Conservation (phyloP, 768 basidiomycete species). For the Sistotremastrum niveocremeum region DNA sequence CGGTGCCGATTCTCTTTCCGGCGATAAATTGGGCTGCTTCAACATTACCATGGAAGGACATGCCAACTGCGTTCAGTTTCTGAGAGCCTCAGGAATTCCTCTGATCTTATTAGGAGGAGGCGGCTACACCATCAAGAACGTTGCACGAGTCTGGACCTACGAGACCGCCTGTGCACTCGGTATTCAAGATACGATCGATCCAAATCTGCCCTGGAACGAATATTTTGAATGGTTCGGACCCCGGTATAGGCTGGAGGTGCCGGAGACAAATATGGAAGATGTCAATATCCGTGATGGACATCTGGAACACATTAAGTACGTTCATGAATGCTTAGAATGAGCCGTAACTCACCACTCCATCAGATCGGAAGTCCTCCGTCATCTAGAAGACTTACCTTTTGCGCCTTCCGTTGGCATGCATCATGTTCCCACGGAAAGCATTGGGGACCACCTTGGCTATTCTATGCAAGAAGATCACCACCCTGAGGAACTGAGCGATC, state of each 20-base stretch:
- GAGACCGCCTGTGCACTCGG: conserved; percentile 95
- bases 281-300: conserved; percentile 72
- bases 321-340: conserved; percentile 14
- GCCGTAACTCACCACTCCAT: conserved; percentile 27
- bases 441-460: conserved; percentile 51
- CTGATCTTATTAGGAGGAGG: conserved; percentile 90
- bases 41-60: conserved; percentile 95
- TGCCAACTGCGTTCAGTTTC: conserved; percentile 78
- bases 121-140: conserved; percentile 95
- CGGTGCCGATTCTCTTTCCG: conserved; percentile 89
- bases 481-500: conserved; percentile 31
- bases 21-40: conserved; percentile 92
- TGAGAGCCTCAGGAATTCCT: conserved; percentile 72
- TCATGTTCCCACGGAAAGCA: conserved; percentile 58
- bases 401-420: conserved; percentile 85
- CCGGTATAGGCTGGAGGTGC: conserved; percentile 83
- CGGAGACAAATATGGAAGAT: conserved; percentile 90
- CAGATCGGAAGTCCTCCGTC: conserved; percentile 37
- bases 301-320: conserved; percentile 65
- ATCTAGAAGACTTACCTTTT: conserved; percentile 43
- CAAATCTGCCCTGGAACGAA: conserved; percentile 70
- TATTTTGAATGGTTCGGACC: conserved; percentile 99
- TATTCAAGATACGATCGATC: conserved; percentile 62
- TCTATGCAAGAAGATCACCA: conserved; percentile 32
- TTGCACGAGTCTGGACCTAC: conserved; percentile 89